Conservation (phyloP, 805 yeast species). For the Myxozyma neotropica region DNA sequence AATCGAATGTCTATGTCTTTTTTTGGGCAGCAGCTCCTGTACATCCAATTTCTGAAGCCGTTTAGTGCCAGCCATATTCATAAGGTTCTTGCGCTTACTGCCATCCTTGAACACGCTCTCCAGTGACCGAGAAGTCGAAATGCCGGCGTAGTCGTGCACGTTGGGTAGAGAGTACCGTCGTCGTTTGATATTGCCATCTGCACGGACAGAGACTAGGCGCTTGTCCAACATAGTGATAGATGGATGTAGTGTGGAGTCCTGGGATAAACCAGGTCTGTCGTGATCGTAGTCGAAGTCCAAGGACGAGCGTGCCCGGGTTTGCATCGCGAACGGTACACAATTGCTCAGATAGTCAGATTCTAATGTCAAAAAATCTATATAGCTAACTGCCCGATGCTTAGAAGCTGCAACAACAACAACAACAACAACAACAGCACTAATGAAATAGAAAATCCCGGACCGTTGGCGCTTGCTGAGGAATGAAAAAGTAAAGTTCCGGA, state of each 20-base stretch:
- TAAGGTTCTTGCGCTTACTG: too few species aligned
- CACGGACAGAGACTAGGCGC: background rate
- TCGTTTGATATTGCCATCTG: background rate
- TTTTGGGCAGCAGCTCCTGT: background rate
- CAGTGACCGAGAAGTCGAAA: too few species aligned
- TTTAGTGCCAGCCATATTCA: too few species aligned
- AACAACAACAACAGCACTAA: too few species aligned
- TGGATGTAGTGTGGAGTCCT: background rate
- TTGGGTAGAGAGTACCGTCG: background rate
- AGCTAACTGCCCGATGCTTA: too few species aligned
- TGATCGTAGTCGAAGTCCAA: too few species aligned
- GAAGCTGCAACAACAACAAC: too few species aligned
- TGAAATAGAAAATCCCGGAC: background rate
- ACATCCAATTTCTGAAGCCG: background rate
- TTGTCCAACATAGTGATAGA: background rate
- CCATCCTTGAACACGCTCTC: background rate
- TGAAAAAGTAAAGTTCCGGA: background rate
- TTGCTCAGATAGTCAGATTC: too few species aligned
- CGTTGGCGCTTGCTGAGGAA: too few species aligned
- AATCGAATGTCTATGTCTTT: conserved; percentile 2
- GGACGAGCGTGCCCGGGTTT: too few species aligned
- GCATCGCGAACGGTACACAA: too few species aligned
- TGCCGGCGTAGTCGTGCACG: background rate
- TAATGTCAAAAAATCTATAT: too few species aligned
- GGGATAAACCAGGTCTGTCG: background rate